Base-by-base conservation (phyloP, 768 basidiomycete genomes). In the Clathrus columnatus region DNA sequence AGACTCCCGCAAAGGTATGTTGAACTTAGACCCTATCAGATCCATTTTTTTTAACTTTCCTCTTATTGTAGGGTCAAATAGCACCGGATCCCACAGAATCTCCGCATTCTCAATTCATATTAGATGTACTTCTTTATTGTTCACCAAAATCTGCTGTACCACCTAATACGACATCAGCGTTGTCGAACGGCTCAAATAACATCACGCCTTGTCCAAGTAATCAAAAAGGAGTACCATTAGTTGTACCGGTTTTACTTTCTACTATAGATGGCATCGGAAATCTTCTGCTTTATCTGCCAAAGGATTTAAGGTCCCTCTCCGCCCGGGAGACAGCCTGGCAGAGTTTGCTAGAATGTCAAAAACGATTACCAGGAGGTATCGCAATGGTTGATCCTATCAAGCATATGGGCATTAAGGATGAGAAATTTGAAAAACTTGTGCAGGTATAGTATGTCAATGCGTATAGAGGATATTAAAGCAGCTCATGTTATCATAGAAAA, bases 321-420 rank as follows among this genome's bases (percentile, higher is more conserved):
- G 81, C 85, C 6, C 76, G 93, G 30, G 87, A 91, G 59, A 91
- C 87, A 1, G 80, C 81, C 1, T 93, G 90, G 85, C 94, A 93
- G 73, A 88, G 86, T 58, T 81, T 98, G 16, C 66, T 84, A 28
- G 95, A 98, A 67, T 90, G 96, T n/a, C 84, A 93, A 57, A 79
- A 84, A 54, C 79, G 94, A 48, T 93, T 93, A 71, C 89, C 92
- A 0, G 80, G 91, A 46, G 93, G 92, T 1, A 82, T 97, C 54
- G 73, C 87, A 0, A 70, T 94, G 7, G 75, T 99, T 10, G 96
- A 98, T 65, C 96, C 96, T 0, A 74, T 98, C 26, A 78, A 89
- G 64, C 91, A 97, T 66, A 93, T 98, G 92, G 85, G 83, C 8
- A 96, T 99, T 67, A 91, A 87, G 56, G 96, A 98, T 62, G 88